A percentile compares a stretch with the other conserved stretches of the same genome.
These are phyloP conservation scores for Suhomyces yuchorum DNA, from an alignment of 1,139 yeast species.

Conservation along the genomic window DNA sequence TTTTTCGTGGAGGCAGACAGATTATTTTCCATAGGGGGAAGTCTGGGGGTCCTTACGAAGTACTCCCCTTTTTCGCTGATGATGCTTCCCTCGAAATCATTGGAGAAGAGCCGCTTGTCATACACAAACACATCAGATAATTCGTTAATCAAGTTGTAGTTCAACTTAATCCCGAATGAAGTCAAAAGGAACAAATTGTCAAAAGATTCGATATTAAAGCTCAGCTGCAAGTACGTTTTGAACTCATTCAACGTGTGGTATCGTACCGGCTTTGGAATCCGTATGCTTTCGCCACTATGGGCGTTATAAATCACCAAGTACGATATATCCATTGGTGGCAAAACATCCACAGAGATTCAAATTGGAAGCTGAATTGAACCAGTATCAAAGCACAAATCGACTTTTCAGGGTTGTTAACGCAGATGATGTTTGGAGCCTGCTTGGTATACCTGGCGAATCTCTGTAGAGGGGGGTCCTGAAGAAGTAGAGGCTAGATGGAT, in stretches of 20 bases:
- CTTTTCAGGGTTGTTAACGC: background rate
- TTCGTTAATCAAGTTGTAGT: slow-evolving; percentile 50
- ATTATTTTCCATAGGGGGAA: slow-evolving; percentile 7
- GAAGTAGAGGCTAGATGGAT: slow-evolving; percentile 1
- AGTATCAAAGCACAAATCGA: background rate
- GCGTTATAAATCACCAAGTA: slow-evolving; percentile 42
- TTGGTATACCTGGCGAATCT: background rate
- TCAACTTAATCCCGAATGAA: slow-evolving; percentile 65
- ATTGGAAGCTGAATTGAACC: background rate
- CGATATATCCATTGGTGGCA: slow-evolving; percentile 18
- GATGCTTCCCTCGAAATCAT: slow-evolving; percentile 10
- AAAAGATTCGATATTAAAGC: slow-evolving; percentile 18
- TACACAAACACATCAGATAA: slow-evolving; percentile 56
- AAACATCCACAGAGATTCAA: slow-evolving; percentile 1
- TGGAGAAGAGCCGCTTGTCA: slow-evolving; percentile 55
- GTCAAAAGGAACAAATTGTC: slow-evolving; percentile 61
- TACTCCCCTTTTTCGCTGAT: slow-evolving; percentile 1
- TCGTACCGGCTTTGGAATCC: slow-evolving; percentile 47
- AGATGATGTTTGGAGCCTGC: background rate
- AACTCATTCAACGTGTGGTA: slow-evolving; percentile 34
- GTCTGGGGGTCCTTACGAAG: slow-evolving; percentile 14
- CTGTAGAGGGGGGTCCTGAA: background rate
- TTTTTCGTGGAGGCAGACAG: slow-evolving; percentile 14
- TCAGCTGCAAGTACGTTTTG: slow-evolving; percentile 20
- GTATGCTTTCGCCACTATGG: slow-evolving; percentile 39